Percentiles rank a stretch among this genome's conserved stretches.
Conservation (phyloP, 2,329 filamentous ascomycete species). For the Fusarium mexicanum region DNA sequence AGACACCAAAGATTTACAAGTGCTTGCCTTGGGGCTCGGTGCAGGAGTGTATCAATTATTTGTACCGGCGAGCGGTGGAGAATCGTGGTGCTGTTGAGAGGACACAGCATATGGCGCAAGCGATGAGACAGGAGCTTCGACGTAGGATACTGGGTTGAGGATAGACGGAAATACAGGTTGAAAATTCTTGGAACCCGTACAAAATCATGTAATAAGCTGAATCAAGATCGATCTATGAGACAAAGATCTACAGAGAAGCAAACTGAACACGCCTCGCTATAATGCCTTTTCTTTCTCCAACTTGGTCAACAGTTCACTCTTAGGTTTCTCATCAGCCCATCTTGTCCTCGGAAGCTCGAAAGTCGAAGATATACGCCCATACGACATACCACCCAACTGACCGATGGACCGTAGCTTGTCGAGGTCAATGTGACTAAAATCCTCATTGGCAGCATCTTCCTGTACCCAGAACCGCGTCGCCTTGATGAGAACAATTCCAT, state of each 20-base stretch:
- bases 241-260: not conserved
- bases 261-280: not conserved
- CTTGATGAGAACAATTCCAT: constrained; percentile 80
- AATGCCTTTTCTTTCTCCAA: not conserved
- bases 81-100: constrained; percentile 51
- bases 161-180: no score
- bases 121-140: constrained; percentile 44
- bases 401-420: constrained; percentile 81
- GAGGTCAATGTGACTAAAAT: constrained; percentile 77
- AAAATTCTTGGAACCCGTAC: accelerated
- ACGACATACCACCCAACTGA: constrained; percentile 87
- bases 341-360: constrained; percentile 69
- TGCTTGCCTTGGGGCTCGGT: constrained; percentile 53
- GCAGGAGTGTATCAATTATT: constrained; percentile 51
- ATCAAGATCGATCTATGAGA: not conserved
- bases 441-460: constrained; percentile 86
- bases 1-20: constrained; percentile 47
- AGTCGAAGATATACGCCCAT: constrained; percentile 74
- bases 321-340: not conserved
- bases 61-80: constrained; percentile 52
- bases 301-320: not conserved
- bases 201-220: no score
- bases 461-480: constrained; percentile 88
- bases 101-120: constrained; percentile 43
- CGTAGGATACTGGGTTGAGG: constrained; percentile 35